phyloP scores from a whole-genome alignment of 1,139 yeast genomes.

The Yamadazyma membranifaciens region DNA sequence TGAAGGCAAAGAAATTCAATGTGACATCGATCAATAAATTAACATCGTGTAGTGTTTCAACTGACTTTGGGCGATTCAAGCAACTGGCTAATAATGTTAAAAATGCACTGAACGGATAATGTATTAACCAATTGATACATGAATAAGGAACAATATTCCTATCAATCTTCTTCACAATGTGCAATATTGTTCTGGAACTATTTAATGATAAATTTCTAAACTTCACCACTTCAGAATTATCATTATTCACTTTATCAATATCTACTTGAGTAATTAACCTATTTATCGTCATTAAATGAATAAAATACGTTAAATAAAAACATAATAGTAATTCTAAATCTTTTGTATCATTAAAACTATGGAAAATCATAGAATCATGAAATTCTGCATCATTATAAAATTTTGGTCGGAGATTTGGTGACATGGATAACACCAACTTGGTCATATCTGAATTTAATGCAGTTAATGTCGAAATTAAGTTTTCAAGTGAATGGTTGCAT shows the following conservation, averaged over 20 bases:
- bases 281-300: constrained; percentile 37
- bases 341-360: constrained; percentile 1
- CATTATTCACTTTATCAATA: constrained; percentile 16
- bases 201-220: constrained; percentile 29
- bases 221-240: constrained; percentile 15
- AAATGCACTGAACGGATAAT: constrained; percentile 35
- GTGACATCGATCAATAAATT: constrained; percentile 24
- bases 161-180: constrained; percentile 22
- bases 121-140: constrained; percentile 32
- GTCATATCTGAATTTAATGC: constrained; percentile 23
- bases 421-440: constrained; percentile 15
- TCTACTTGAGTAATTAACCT: constrained; percentile 21
- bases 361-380: constrained; percentile 6
- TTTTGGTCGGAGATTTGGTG: constrained; percentile 20
- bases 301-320: constrained; percentile 29
- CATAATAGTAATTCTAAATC: constrained; percentile 19
- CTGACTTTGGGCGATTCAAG: constrained; percentile 29
- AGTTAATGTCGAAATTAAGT: constrained; percentile 18
- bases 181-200: constrained; percentile 37
- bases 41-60: constrained; percentile 29
- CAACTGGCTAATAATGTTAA: constrained; percentile 30
- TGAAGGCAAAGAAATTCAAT: constrained; percentile 11
- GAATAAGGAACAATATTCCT: constrained; percentile 21
- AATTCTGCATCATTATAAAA: constrained; percentile 28
- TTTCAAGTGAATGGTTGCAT: constrained; percentile 17